Evolutionary conservation across 2,329 filamentous ascomycete genomes (phyloP), one percentile per base, ranked within the genome.

Genomic region (Acephala macrosclerotiorum): DNA sequence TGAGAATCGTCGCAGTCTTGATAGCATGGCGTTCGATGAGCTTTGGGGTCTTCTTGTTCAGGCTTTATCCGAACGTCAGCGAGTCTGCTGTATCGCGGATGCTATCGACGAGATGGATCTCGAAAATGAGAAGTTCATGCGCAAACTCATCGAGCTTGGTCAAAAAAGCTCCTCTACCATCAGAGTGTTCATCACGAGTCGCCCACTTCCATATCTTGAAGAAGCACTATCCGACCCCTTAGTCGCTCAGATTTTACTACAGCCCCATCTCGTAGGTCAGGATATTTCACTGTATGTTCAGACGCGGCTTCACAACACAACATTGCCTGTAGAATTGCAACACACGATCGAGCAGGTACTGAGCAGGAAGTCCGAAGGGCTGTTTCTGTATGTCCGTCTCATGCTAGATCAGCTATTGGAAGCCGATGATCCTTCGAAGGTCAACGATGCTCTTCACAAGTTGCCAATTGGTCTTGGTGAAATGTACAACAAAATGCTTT

Each of bases 61-160:
- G 35, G n/a, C 70, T 59, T 20, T 74, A 3, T 22, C 55, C n/a
- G 16, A 18, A 35, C 56, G 74, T 3, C 64, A 64, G 2, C 26
- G 61, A 49, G 79, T 76, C 0, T 83, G 79, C 62, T 80, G 84
- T 4, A 81, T 84, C 60, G 81, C 83, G 67, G 82, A 84, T 77
- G 83, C 79, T 59, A 79, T 84, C 2, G 83, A 84, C 65, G 82
- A 84, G 70, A 83, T 84, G 77, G 79, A 82, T 47, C 38, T 69
- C 16, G 77, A 73, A 0, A 71, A 80, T 18, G 75, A 78, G 2
- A 42, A 66, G 0, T 81, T 83, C 35, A 65, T 82, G 2, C 56
- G 74, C 3, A 58, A 69, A 2, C 70, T 84, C 0, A 73, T 71
- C 1, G 60, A 66, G 0, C 71, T 84, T 0, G 78, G 77, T 0